Evolutionary conservation across 148 eudicot genomes (phyloP).

Genomic region (Euryodendron excelsum): DNA sequence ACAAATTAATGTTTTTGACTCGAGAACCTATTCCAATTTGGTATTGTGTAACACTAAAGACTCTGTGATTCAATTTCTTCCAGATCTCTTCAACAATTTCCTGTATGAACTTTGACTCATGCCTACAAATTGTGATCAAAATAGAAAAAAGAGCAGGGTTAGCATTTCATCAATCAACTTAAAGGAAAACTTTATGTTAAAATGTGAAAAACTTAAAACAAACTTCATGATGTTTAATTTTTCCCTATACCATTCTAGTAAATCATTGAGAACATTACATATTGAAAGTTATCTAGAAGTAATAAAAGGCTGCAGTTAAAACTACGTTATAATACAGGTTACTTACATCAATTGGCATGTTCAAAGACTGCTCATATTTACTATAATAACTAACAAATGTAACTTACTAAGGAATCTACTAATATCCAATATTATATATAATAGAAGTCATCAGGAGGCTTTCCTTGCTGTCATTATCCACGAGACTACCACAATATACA

Average conservation of each 20-base stretch:
- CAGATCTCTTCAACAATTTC: background rate
- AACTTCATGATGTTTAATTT: background rate
- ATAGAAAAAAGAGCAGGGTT: background rate
- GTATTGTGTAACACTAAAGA: background rate
- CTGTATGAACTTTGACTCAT: slow-evolving; percentile 12
- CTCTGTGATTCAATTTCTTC: background rate
- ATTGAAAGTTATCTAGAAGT: background rate
- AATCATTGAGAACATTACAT: background rate
- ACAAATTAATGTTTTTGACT: background rate
- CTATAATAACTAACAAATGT: background rate
- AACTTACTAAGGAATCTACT: background rate
- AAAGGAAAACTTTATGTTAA: background rate
- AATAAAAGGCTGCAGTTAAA: background rate
- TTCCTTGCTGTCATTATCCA: background rate
- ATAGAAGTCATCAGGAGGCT: background rate
- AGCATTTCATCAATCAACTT: background rate
- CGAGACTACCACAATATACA: background rate
- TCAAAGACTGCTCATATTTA: background rate
- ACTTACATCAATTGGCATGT: background rate
- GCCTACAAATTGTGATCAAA: background rate
- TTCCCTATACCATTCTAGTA: background rate
- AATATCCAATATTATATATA: background rate
- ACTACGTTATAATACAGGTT: background rate
- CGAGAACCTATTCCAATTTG: slow-evolving; percentile 6
- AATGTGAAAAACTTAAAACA: background rate